A percentile compares a stretch with the other conserved stretches of the same genome.
phyloP scores from a whole-genome alignment of 179 eudicot species.

The Carnegiea gigantea region DNA sequence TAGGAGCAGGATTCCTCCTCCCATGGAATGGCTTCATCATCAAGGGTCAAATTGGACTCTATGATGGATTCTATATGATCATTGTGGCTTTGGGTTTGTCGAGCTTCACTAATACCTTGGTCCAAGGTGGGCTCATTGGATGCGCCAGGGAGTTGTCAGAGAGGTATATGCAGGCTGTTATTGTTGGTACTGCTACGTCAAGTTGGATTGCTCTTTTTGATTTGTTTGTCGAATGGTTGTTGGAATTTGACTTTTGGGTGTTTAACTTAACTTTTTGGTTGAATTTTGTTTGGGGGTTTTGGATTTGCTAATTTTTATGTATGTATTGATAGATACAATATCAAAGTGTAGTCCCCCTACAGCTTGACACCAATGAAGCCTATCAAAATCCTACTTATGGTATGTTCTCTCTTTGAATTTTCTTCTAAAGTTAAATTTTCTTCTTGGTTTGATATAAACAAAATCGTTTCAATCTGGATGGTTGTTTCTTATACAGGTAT shows the following conservation, averaged over 20 bases:
- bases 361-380: too few relatives aligned
- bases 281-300: not conserved
- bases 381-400: too few relatives aligned
- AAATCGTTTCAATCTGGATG: too few relatives aligned
- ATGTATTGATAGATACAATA: too few relatives aligned
- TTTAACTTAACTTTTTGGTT: not conserved
- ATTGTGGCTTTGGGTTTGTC: constrained; percentile 56
- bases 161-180: constrained; percentile 86
- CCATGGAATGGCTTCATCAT: constrained; percentile 87
- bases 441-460: too few relatives aligned
- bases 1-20: constrained; percentile 67
- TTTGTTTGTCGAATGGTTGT: not conserved
- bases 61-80: constrained; percentile 63
- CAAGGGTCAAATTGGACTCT: constrained; percentile 54
- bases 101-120: constrained; percentile 74
- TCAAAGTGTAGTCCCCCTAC: too few relatives aligned
- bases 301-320: too few relatives aligned
- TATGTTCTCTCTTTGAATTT: too few relatives aligned
- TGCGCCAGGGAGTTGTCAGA: constrained; percentile 85
- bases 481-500: too few relatives aligned
- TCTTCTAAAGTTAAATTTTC: too few relatives aligned
- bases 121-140: constrained; percentile 79
- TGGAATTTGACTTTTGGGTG: not conserved
- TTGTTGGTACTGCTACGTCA: constrained; percentile 92
- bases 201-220: constrained; percentile 48